Conservation (phyloP, 129 eudicot species). For the Pulicaria dysenterica region DNA sequence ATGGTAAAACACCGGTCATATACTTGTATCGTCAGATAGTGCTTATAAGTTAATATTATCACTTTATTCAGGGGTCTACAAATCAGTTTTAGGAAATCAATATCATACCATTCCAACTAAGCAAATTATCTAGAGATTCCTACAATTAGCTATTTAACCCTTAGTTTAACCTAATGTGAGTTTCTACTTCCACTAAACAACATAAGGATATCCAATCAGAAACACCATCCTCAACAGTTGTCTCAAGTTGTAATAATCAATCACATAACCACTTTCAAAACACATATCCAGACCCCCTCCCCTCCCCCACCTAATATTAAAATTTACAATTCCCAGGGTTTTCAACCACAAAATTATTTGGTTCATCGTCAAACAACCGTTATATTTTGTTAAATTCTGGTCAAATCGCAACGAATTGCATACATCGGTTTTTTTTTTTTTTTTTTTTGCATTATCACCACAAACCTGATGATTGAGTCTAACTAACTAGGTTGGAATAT, state of each 20-base stretch:
- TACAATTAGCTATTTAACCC: too few species aligned
- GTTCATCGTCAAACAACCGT: not conserved
- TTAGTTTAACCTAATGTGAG: too few species aligned
- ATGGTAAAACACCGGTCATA: not conserved
- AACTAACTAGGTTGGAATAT: not conserved
- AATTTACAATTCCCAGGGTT: not conserved
- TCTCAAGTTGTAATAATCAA: not conserved
- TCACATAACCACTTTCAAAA: not conserved
- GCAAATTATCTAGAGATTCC: too few species aligned
- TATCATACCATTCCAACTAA: too few species aligned
- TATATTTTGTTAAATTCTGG: not conserved
- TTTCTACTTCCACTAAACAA: too few species aligned
- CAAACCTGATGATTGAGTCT: not conserved
- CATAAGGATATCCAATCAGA: not conserved
- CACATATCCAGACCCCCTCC: slow-evolving; percentile 9
- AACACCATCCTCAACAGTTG: not conserved
- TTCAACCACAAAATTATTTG: not conserved
- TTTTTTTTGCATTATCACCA: slow-evolving; percentile 17
- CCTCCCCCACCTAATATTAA: not conserved
- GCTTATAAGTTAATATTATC: too few species aligned
- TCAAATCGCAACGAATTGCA: not conserved
- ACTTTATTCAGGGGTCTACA: too few species aligned
- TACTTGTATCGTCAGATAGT: not conserved
- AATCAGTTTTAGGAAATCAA: too few species aligned
- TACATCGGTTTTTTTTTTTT: not conserved